Evolutionary conservation across 352 stramenopile genomes (phyloP).

Genomic region (Phytophthora pseudosyringae): DNA sequence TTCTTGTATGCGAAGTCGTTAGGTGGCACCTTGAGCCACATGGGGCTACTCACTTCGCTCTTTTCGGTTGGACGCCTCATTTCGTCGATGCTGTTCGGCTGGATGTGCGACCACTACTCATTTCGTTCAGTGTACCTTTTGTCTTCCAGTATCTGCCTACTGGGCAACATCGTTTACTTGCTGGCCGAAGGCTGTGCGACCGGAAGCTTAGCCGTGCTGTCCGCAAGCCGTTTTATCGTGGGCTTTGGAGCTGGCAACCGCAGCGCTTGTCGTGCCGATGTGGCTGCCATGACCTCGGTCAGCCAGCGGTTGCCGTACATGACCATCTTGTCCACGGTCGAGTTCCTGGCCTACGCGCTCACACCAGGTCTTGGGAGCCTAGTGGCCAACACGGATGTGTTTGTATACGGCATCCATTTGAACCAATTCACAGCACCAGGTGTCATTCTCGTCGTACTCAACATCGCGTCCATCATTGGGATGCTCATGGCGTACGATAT

Average conservation of each 20-base stretch:
- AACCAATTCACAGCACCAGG: slow-evolving; percentile 72
- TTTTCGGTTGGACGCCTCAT: slow-evolving; percentile 77
- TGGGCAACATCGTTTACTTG: slow-evolving; percentile 72
- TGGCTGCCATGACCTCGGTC: slow-evolving; percentile 66
- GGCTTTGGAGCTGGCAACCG: slow-evolving; percentile 77
- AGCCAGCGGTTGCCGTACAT: slow-evolving; percentile 71
- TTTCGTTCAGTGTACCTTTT: slow-evolving; percentile 78
- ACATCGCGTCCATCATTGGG: slow-evolving; percentile 59
- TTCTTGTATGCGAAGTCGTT: slow-evolving; percentile 83
- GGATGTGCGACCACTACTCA: slow-evolving; percentile 79
- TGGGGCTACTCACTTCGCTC: slow-evolving; percentile 75
- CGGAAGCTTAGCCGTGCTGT: slow-evolving; percentile 54
- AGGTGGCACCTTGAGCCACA: slow-evolving; percentile 62
- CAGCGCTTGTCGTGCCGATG: slow-evolving; percentile 76
- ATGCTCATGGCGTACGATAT: slow-evolving; percentile 66
- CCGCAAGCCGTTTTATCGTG: slow-evolving; percentile 72
- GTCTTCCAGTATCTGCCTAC: slow-evolving; percentile 62
- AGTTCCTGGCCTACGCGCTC: slow-evolving; percentile 80
- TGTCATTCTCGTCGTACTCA: slow-evolving; percentile 61
- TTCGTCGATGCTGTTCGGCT: slow-evolving; percentile 77
- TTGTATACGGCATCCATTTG: slow-evolving; percentile 63
- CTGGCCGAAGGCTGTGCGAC: slow-evolving; percentile 58
- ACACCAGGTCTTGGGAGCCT: slow-evolving; percentile 68
- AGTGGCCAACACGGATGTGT: slow-evolving; percentile 56
- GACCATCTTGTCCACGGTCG: slow-evolving; percentile 75